Base-by-base conservation (phyloP, 345 rosid genomes). In the Anastatica hierochuntica region DNA sequence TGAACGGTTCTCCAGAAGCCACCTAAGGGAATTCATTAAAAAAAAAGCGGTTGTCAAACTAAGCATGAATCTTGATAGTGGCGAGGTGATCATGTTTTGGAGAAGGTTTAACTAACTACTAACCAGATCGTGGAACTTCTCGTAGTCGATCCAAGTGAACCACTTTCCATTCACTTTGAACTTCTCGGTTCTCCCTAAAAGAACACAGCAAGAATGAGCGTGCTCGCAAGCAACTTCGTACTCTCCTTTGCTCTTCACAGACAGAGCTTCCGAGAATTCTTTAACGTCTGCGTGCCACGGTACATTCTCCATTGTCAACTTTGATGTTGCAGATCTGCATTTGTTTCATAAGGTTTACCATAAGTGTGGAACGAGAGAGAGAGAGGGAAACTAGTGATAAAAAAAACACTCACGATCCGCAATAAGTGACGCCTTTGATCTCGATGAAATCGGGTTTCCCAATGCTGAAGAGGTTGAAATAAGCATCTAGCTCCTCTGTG, bases 181-280 rank as follows among this genome's bases (percentile, higher is more conserved):
- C 76, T 83, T 92, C 4, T 81, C 72, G 1, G 95, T 76, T 68
- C 74, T 83, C n/a, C 95, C 97, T 69, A 92, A 57, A 55, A 92
- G 95, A 68, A 92, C 86, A 35, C 97, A 88, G 65, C 97, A 92
- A 7, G 97, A 92, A 71, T 83, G 98, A 38, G 64, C 82, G 61
- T 92, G 97, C 76, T 92, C 95, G 49, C 98, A 92, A n/a, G 98
- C 97, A 58, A 92, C 90, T 68, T 88, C 94, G 45, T 92, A 92
- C 59, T 78, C 77, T 20, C 95, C 97, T 10, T 73, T 58, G 64
- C 95, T 88, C 66, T 70, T 92, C 51, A 46, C 29, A 52, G 95
- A 75, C 40, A 88, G 71, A 41, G 90, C 88, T 72, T 92, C 97
- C 12, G 98, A 92, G 64, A 92, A 92, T 44, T 77, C 78, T 72